Evolutionary conservation across 495 filamentous ascomycete species (phyloP).

Genomic region (Geoglossum glabrum): DNA sequence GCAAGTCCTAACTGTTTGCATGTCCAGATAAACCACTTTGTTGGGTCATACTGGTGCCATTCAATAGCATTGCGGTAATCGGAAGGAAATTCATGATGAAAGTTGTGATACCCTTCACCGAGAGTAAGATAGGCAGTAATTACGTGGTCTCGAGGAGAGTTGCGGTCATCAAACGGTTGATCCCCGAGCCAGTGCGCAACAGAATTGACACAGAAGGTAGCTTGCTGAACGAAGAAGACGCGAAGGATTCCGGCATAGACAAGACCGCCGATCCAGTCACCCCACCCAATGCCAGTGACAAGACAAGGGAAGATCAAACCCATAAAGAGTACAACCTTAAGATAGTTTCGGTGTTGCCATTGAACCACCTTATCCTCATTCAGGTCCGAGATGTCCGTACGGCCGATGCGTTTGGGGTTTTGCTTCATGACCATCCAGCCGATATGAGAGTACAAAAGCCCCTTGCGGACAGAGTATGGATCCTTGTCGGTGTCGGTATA

Average conservation of each 20-base stretch:
- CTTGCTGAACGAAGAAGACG: slow-evolving; percentile 13
- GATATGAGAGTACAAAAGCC: slow-evolving; percentile 85
- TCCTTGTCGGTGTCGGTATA: slow-evolving; percentile 99
- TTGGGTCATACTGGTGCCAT: slow-evolving; percentile 16
- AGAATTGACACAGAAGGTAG: slow-evolving; percentile 19
- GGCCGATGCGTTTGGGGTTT: slow-evolving; percentile 24
- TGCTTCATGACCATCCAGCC: slow-evolving; percentile 44
- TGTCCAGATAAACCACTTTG: slow-evolving; percentile 15
- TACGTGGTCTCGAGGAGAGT: slow-evolving; percentile 13
- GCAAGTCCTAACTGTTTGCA: slow-evolving; percentile 14
- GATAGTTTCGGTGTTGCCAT: slow-evolving; percentile 14
- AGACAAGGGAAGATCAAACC: slow-evolving; percentile 10
- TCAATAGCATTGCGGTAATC: slow-evolving; percentile 18
- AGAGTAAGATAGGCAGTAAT: slow-evolving; percentile 14
- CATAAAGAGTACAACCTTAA: slow-evolving; percentile 8
- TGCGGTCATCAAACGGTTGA: slow-evolving; percentile 14
- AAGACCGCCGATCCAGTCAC: slow-evolving; percentile 15
- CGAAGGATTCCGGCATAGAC: slow-evolving; percentile 14
- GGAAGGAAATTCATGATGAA: slow-evolving; percentile 17
- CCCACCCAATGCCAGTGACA: slow-evolving; percentile 15
- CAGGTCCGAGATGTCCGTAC: slow-evolving; percentile 15
- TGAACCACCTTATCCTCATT: slow-evolving; percentile 14
- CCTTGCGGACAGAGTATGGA: slow-evolving; percentile 97
- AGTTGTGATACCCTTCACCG: slow-evolving; percentile 19
- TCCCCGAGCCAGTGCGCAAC: slow-evolving; percentile 18